These are phyloP conservation scores for Candida taoyuanica DNA, from an alignment of 805 yeast species.

Conservation along the genomic window DNA sequence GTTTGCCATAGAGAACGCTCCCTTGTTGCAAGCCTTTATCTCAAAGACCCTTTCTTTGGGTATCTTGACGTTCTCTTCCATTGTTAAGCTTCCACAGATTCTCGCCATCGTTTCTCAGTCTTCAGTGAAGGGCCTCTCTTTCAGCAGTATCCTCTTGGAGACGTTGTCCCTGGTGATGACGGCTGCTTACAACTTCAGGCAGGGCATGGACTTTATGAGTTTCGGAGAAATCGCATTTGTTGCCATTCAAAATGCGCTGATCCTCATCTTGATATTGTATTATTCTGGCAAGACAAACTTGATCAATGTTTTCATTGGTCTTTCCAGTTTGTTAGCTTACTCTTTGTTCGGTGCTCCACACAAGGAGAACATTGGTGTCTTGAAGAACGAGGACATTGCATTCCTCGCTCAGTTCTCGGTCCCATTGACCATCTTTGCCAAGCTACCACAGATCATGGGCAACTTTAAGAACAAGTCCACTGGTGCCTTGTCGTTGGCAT, in stretches of 20 bases:
- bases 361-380: constrained; percentile 17
- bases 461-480: constrained; percentile 37
- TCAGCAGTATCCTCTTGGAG: constrained; percentile 31
- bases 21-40: constrained; percentile 28
- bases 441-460: constrained; percentile 38
- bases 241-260: constrained; percentile 32
- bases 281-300: constrained; percentile 13
- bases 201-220: constrained; percentile 32
- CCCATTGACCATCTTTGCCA: constrained; percentile 33
- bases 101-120: constrained; percentile 28
- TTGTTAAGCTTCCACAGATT: constrained; percentile 40
- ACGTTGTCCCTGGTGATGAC: constrained; percentile 30
- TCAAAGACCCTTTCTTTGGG: constrained; percentile 33
- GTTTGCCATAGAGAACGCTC: constrained; percentile 19
- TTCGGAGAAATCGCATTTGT: constrained; percentile 37
- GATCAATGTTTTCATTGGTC: constrained; percentile 19
- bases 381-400: constrained; percentile 20
- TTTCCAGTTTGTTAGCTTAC: constrained; percentile 18
- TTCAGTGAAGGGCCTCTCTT: constrained; percentile 34
- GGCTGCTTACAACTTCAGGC: constrained; percentile 34
- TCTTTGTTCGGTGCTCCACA: constrained; percentile 20
- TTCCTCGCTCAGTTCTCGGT: constrained; percentile 31
- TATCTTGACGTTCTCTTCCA: constrained; percentile 32
- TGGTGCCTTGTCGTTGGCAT: constrained; percentile 36
- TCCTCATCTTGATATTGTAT: constrained; percentile 28